phyloP scores from a whole-genome alignment of 2,329 filamentous ascomycete species.

The Fusarium armeniacum region DNA sequence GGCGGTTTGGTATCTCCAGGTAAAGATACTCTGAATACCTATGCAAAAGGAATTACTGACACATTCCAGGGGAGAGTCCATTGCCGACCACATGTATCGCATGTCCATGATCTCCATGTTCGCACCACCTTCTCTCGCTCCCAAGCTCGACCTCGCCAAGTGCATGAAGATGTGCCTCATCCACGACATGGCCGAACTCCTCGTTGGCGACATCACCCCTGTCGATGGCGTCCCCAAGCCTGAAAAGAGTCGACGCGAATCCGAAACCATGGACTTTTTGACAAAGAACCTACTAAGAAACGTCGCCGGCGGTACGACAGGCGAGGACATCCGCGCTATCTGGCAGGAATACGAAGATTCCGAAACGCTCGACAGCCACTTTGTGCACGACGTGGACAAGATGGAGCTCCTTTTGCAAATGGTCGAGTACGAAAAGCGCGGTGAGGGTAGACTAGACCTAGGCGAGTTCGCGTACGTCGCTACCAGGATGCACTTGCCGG shows the following conservation, averaged over 20 bases:
- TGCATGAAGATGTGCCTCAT: constrained; percentile 97
- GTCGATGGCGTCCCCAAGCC: constrained; percentile 86
- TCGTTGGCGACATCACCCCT: constrained; percentile 97
- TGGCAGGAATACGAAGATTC: constrained; percentile 98
- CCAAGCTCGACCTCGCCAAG: constrained; percentile 79
- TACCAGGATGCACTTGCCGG: constrained; percentile 77
- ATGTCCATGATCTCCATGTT: constrained; percentile 98
- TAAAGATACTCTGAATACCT: constrained; percentile 46
- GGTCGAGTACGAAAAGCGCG: constrained; percentile 90
- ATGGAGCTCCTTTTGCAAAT: constrained; percentile 95
- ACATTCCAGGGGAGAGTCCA: constrained; percentile 79
- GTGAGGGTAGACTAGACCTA: constrained; percentile 77
- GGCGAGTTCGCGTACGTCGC: constrained; percentile 89
- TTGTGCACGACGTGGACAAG: constrained; percentile 98
- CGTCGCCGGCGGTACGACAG: constrained; percentile 78
- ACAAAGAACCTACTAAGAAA: constrained; percentile 78
- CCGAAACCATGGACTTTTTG: constrained; percentile 92
- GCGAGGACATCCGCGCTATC: constrained; percentile 78
- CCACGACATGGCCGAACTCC: constrained; percentile 96
- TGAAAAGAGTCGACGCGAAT: constrained; percentile 91
- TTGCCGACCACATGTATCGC: constrained; percentile 99
- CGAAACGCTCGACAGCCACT: constrained; percentile 84
- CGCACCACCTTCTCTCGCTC: constrained; percentile 79
- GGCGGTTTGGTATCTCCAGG: constrained; percentile 82
- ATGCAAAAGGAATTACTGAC: no score